A percentile compares a stretch with the other conserved stretches of the same genome.
phyloP scores from a whole-genome alignment of 768 basidiomycete species.

The Suillus subaureus region DNA sequence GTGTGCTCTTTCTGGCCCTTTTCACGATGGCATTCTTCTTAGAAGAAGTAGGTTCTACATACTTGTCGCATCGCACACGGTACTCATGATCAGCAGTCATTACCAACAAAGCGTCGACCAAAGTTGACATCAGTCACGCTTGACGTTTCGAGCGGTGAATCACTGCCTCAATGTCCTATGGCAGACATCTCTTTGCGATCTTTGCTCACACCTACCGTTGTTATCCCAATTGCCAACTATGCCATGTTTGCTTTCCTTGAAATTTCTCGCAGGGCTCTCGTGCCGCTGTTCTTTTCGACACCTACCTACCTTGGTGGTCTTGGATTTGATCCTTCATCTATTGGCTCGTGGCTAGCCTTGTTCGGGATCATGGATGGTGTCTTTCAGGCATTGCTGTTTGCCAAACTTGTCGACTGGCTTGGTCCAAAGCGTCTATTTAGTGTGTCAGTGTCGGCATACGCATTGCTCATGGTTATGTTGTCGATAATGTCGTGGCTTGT shows the following conservation, averaged over 20 bases:
- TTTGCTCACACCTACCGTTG: conserved; percentile 35
- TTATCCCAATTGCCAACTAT: conserved; percentile 47
- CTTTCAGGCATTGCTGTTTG: conserved; percentile 43
- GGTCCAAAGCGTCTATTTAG: conserved; percentile 47
- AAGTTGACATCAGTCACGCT: background rate
- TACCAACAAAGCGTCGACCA: background rate
- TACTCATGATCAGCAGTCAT: background rate
- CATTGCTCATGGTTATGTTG: conserved; percentile 43
- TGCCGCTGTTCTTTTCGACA: conserved; percentile 49
- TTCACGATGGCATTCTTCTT: conserved; percentile 24
- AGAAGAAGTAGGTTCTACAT: conserved; percentile 31
- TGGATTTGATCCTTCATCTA: conserved; percentile 40
- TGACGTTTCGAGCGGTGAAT: background rate
- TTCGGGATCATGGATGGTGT: conserved; percentile 41
- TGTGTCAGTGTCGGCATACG: conserved; percentile 38
- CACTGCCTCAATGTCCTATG: background rate
- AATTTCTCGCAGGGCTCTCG: conserved; percentile 40
- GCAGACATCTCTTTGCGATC: conserved; percentile 33
- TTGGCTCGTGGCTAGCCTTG: conserved; percentile 40
- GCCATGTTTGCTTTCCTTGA: conserved; percentile 44
- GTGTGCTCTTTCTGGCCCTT: conserved; percentile 11
- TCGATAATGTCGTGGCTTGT: conserved; percentile 48
- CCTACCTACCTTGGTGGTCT: conserved; percentile 47
- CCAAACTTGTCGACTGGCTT: conserved; percentile 40
- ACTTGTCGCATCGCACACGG: no score